Percentiles rank a stretch among this genome's conserved stretches.
These are phyloP conservation scores for Quercus agrifolia DNA, from an alignment of 306 rosid species.

Conservation along the genomic window DNA sequence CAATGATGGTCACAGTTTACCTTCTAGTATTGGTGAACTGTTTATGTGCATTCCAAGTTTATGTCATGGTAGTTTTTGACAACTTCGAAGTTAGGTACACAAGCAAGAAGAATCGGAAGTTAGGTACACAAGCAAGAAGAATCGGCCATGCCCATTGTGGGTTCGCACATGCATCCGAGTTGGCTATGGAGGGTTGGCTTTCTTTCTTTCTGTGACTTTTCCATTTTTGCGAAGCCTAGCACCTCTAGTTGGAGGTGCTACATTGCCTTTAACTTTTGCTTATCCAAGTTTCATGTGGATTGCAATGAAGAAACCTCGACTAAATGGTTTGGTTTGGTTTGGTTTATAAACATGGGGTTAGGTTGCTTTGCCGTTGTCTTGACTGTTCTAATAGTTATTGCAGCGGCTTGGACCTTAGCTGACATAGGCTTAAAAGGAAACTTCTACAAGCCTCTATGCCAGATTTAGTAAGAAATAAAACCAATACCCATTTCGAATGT, in stretches of 20 bases:
- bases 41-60: conserved; percentile 54
- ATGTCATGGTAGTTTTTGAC: conserved; percentile 58
- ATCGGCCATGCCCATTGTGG: conserved; percentile 33
- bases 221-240: conserved; percentile 56
- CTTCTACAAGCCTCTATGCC: conserved; percentile 49
- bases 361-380: conserved; percentile 59
- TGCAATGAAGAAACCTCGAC: conserved; percentile 47
- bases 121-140: conserved; percentile 38
- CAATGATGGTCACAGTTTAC: conserved; percentile 41
- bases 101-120: conserved; percentile 33
- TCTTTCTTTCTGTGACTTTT: conserved; percentile 41
- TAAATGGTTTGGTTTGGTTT: background rate
- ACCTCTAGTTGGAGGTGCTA: conserved; percentile 47
- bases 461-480: background rate
- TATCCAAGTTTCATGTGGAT: conserved; percentile 84
- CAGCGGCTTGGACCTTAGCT: conserved; percentile 41
- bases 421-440: conserved; percentile 42
- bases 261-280: conserved; percentile 57
- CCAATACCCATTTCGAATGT: background rate
- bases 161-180: conserved; percentile 27
- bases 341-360: conserved; percentile 44
- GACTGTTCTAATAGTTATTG: conserved; percentile 37
- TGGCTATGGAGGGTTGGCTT: conserved; percentile 50
- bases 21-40: conserved; percentile 35
- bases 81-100: conserved; percentile 49